phyloP scores from a whole-genome alignment of 495 filamentous ascomycete species.

The Bacidia rubella region DNA sequence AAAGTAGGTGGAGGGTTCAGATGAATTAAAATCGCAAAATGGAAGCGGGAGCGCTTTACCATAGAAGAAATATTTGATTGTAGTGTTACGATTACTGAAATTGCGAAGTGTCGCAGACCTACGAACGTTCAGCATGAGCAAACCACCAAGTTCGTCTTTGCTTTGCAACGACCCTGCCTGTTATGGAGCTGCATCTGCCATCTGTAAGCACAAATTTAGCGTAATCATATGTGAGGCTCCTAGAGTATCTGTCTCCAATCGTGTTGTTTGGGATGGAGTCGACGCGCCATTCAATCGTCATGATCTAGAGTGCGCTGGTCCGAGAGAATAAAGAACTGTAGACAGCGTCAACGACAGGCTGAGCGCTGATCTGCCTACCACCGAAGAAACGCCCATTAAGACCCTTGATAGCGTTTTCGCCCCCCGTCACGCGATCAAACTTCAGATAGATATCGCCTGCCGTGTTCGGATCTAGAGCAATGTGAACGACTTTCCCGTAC shows the following conservation, averaged over 20 bases:
- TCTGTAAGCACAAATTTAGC: background rate
- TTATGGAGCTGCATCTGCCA: background rate
- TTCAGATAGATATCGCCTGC: constrained; percentile 97
- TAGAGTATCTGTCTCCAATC: too few species aligned
- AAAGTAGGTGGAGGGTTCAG: too few species aligned
- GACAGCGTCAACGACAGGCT: constrained; percentile 92
- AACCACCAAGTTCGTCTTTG: too few species aligned
- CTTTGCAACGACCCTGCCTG: too few species aligned
- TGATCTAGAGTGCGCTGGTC: constrained; percentile 49
- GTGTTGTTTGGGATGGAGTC: background rate
- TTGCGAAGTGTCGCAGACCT: too few species aligned
- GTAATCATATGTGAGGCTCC: too few species aligned
- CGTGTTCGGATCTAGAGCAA: constrained; percentile 83
- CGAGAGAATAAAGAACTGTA: constrained; percentile 95
- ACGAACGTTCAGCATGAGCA: too few species aligned
- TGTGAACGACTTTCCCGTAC: constrained; percentile 98
- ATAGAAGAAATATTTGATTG: too few species aligned
- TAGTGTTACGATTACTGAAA: too few species aligned
- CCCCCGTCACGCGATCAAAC: constrained; percentile 86
- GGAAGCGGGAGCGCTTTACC: too few species aligned
- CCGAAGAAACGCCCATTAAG: constrained; percentile 95
- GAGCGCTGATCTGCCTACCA: constrained; percentile 75
- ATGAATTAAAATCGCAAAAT: too few species aligned
- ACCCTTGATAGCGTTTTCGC: constrained; percentile 93
- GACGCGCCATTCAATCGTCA: too few species aligned